Base-by-base conservation (phyloP, 2,329 filamentous ascomycete species). In the Annulohypoxylon truncatum region DNA sequence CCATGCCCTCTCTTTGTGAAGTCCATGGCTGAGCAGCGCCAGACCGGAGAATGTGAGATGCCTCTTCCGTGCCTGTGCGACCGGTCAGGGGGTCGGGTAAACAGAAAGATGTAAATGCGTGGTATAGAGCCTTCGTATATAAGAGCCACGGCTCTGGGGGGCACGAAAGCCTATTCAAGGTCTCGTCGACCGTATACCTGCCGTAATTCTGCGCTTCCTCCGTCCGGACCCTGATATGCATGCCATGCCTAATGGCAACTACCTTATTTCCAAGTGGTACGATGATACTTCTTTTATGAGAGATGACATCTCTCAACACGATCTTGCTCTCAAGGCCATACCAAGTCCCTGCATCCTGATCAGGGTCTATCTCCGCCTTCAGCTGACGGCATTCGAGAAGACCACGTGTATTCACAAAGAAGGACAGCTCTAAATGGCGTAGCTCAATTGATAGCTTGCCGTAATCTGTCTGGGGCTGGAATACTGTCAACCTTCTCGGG, bases 41-140 rank as follows among this genome's bases (percentile, higher is more conserved):
- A 0, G 86, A 86, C 3, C 75, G 69, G 0, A 91, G 77, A 40
- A 80, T 82, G 2, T 80, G 73, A 0, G 88, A 68, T 0, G 87
- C 83, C 73, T 91, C 88, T 70, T 91, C 89, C 0, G 82, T 84
- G 0, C 90, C 89, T 0, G 87, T 91, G 0, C 82, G 80, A 0
- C 81, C 77, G 0, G 88, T 90, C 0, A 92, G 78, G 0, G 79
- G 74, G 72, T 92, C 89, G 0, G 86, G 83, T 0, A 91, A 33
- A 0, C 83, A 73, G 20, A 84, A 87, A 0, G 89, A 89, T 0
- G 89, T 92, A 2, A 83, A 74, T 0, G 88, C 89, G 71, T 92
- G 89, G 0, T 86, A 74, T 1, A 82, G 74, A 0, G 87, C 87
- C 69, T 88, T 89, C 0, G 77, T 77, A 53, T 87, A 89, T 0